These are phyloP conservation scores for Apiospora malaysiana DNA, from an alignment of 2,329 filamentous ascomycete genomes.

Conservation along the genomic window DNA sequence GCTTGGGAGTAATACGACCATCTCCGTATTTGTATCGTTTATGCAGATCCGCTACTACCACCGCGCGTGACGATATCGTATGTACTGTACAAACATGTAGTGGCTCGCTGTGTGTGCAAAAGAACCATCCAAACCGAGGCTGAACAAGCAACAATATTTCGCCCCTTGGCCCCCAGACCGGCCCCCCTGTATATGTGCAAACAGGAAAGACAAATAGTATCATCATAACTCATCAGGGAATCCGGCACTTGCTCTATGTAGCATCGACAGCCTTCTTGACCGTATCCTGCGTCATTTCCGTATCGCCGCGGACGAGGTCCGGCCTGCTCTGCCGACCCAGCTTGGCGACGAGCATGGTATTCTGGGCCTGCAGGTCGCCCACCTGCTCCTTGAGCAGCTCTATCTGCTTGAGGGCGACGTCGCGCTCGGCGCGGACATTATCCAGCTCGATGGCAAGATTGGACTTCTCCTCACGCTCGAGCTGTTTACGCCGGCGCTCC, in stretches of 20 bases:
- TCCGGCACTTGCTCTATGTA: neutral
- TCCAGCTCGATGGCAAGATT: conserved; percentile 60
- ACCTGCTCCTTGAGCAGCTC: conserved; percentile 61
- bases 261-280: neutral
- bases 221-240: neutral
- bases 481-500: conserved; percentile 54
- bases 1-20: neutral
- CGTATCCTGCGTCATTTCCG: neutral
- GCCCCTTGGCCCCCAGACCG: neutral
- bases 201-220: neutral
- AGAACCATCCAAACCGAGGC: neutral
- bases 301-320: neutral
- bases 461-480: conserved; percentile 59
- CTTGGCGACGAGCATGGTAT: conserved; percentile 61
- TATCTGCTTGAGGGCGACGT: conserved; percentile 58
- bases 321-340: conserved; percentile 45
- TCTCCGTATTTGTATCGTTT: neutral
- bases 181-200: no score
- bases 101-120: neutral
- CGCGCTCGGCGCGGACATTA: conserved; percentile 54
- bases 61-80: neutral
- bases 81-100: neutral
- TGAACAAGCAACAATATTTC: conserved; percentile 3
- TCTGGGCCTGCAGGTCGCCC: conserved; percentile 64
- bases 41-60: neutral